Base-by-base conservation (phyloP, 192 early-diverging fungal species). In the Coemansia furcata region DNA sequence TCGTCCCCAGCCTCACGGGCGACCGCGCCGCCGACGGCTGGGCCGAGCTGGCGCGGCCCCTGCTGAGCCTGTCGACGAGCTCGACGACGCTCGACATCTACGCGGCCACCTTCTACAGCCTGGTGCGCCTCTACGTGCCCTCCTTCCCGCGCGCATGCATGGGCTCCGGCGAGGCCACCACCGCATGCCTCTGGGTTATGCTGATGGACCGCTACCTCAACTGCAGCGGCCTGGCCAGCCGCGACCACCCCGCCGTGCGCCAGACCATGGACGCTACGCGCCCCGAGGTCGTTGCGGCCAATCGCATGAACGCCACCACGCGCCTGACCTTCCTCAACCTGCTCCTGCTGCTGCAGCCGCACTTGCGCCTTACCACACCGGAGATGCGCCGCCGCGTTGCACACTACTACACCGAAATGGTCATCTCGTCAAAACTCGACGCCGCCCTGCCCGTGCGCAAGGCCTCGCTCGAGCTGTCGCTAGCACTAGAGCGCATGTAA, bases 131-230 rank as follows among this genome's bases (percentile, higher is more conserved):
- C 6, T 67, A 72, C 17, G 68, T 75, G 26, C 75, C 80, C 5
- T 35, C 55, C 35, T 83, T 83, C 55, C 75, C 80, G 35, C 75
- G 74, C 39, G 75, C 80, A 1, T 83, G 80, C 57, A 77, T 83
- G 80, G 80, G 75, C 58, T 33, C 65, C 0, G 75, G 72, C 11
- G 75, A 83, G 29, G 75, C 72, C 15, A 71, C 65, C 6, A 50
- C 58, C 39, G 72, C 71, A 39, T 72, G 75, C 29, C 47, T 83
- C 17, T 83, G 80, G 80, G 69, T 74, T 7, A 72, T 69, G 72
- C 76, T 83, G 63, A 83, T 83, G 65, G 80, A 83, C 66, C 68
- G 80, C 35, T 83, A 83, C 44, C 72, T 83, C 30, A 65, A 77
- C 42, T 83, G 80, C 75, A 83, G 80, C 66, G 76, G 76, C 0